phyloP scores from a whole-genome alignment of 2,329 filamentous ascomycete genomes.

The Gyromitra esculenta region DNA sequence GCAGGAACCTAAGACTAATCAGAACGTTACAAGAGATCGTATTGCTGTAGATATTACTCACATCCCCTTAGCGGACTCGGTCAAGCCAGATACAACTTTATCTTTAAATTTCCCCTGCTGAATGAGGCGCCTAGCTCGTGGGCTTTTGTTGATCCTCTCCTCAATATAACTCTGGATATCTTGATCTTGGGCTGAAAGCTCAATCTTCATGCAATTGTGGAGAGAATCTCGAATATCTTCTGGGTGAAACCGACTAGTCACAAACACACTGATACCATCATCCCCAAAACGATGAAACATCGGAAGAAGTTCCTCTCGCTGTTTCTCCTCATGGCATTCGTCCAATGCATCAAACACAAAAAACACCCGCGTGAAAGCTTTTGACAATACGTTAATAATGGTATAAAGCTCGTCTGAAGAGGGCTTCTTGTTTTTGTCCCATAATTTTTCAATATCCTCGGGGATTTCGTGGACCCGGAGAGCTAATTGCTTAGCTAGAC shows the following conservation, averaged over 20 bases:
- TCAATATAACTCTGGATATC: constrained; percentile 1
- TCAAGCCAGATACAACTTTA: background rate
- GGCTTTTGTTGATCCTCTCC: background rate
- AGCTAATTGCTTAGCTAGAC: constrained; percentile 12
- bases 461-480: background rate
- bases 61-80: background rate
- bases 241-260: background rate
- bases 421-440: background rate
- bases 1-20: constrained; percentile 1
- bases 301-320: background rate
- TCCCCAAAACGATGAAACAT: background rate
- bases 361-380: background rate
- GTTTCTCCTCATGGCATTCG: background rate
- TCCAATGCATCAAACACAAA: constrained; percentile 23
- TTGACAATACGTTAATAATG: background rate
- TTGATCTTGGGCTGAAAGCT: background rate
- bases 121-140: background rate
- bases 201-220: background rate
- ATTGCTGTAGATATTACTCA: background rate
- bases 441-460: background rate
- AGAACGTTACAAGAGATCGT: background rate
- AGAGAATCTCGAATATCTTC: constrained; percentile 26
- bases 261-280: background rate
- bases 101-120: background rate
- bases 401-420: background rate